These are phyloP conservation scores for Cladosporium colombiae DNA, from an alignment of 2,329 filamentous ascomycete species.

Conservation along the genomic window DNA sequence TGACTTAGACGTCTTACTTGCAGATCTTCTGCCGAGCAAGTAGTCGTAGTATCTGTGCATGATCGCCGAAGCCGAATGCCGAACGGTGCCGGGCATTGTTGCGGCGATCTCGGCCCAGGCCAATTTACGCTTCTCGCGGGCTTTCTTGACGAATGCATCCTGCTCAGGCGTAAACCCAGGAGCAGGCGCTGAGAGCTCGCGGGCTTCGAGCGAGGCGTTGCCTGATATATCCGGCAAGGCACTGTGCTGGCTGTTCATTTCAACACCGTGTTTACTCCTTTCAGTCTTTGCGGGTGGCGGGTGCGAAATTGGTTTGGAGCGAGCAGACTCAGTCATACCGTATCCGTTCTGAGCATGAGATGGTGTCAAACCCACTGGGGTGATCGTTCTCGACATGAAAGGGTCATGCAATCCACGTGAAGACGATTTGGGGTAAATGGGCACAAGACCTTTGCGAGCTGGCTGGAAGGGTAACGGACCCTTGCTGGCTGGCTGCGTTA, in stretches of 20 bases:
- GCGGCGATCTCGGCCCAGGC: constrained; percentile 3
- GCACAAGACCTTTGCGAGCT: constrained; percentile 13
- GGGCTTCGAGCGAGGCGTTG: too few species aligned
- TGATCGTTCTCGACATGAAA: neutral
- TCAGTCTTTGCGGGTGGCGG: neutral
- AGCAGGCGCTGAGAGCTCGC: neutral
- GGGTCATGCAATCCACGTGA: constrained; percentile 3
- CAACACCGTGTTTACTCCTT: neutral
- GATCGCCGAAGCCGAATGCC: neutral
- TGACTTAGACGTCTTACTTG: neutral
- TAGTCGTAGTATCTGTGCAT: constrained; percentile 15
- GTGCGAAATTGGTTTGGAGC: neutral
- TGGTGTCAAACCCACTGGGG: neutral
- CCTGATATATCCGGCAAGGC: neutral
- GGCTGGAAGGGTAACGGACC: constrained; percentile 17
- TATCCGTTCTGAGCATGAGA: neutral
- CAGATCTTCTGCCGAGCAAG: neutral
- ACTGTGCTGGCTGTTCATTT: neutral
- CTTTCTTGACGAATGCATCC: constrained; percentile 6
- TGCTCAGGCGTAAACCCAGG: neutral
- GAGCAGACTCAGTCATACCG: neutral
- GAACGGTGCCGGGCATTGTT: neutral
- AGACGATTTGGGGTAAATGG: neutral
- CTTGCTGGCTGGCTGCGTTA: constrained; percentile 16
- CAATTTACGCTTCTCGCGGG: constrained; percentile 2